These are phyloP conservation scores for Hippophae rhamnoides DNA, from an alignment of 306 rosid species.

Conservation along the genomic window DNA sequence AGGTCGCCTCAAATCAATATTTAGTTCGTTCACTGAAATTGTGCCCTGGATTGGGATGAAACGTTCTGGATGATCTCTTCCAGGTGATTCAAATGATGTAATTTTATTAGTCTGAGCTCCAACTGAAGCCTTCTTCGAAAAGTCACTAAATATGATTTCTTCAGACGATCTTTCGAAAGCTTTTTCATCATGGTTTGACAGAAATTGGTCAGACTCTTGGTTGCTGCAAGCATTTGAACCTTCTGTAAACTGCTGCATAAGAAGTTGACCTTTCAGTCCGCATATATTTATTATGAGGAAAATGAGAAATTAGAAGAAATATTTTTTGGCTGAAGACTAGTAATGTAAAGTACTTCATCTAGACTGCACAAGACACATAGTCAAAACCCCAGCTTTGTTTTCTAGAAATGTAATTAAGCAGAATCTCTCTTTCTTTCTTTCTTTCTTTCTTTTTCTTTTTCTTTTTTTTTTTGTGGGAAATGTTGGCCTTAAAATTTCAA, in stretches of 20 bases:
- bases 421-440: too few species aligned
- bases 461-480: too few species aligned
- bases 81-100: conserved; percentile 21
- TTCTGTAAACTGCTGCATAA: conserved; percentile 26
- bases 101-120: conserved; percentile 14
- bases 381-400: too few species aligned
- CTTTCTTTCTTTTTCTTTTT: too few species aligned
- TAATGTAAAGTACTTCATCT: too few species aligned
- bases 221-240: conserved; percentile 17
- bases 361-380: too few species aligned
- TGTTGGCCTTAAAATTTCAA: too few species aligned
- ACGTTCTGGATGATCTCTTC: conserved; percentile 18
- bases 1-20: conserved; percentile 15
- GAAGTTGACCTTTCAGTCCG: neutral
- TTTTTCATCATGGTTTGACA: conserved; percentile 19
- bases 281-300: neutral
- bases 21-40: conserved; percentile 13
- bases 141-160: conserved; percentile 26
- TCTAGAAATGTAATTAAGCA: too few species aligned
- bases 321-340: too few species aligned
- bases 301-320: neutral
- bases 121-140: conserved; percentile 8
- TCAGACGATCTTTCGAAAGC: conserved; percentile 19
- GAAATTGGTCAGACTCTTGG: conserved; percentile 13
- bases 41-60: conserved; percentile 8